Base-by-base conservation (phyloP, 768 basidiomycete species). In the Lentinula raphanica region DNA sequence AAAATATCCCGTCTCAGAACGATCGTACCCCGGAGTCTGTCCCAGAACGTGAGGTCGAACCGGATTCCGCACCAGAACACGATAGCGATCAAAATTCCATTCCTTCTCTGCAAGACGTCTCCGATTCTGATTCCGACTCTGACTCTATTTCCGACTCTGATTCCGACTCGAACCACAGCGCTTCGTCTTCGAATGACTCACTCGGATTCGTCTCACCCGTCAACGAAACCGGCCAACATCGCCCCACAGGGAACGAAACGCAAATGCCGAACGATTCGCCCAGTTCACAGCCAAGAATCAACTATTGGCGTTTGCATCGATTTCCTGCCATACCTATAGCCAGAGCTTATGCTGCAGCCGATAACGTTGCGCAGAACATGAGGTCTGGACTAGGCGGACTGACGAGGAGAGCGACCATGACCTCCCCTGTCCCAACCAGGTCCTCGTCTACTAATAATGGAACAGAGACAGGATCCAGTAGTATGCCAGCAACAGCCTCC, bases 291-390 rank as follows among this genome's bases (percentile, higher is more conserved):
- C 39, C 75, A 12, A 69, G 80, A 17, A 79, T 92, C 58, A 92
- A 92, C 66, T 88, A 89, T 83, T 92, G 90, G 90, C 76, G 90
- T 56, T 70, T 90, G 64, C 90, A 90, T 66, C 81, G 89, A n/a
- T 92, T 91, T 74, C 87, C 87, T 7, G 78, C 88, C 38, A 86
- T 90, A 62, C 62, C 72, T 13, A 74, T 79, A n/a, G 69, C 76
- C 7, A 66, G 65, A 32, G 63, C 63, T 55, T 59, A 56, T 36
- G 56, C 56, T 6, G 56, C 56, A 39, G 56, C 46, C 17, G 56
- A 57, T 28, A 57, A 28, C n/a, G 56, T 49, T 40, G 54, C 54
- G 6, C 40, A 44, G 46, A 57, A 57, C 29, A 57, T 57, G 56
- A 57, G 45, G 31, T 57, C 56, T 36, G 27, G 29, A 40, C 31